phyloP scores from a whole-genome alignment of 2,329 filamentous ascomycete genomes.

The Hypoxylon sp. region DNA sequence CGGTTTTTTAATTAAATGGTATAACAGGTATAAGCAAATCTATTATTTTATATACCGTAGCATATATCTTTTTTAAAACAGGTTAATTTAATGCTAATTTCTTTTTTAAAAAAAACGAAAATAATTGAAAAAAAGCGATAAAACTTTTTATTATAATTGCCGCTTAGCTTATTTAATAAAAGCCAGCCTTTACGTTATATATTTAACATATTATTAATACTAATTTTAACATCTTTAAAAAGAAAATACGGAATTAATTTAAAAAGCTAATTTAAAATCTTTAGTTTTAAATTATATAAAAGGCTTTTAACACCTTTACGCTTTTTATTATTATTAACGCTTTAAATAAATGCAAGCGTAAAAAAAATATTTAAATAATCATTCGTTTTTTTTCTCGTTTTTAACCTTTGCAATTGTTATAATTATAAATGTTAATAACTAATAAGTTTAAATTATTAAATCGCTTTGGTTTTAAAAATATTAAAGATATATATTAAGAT shows the following conservation, averaged over 20 bases:
- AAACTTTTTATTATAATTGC: constrained; percentile 53
- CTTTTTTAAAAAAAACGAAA: constrained; percentile 54
- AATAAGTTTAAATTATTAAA: constrained; percentile 53
- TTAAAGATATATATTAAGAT: constrained; percentile 42
- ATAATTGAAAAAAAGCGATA: constrained; percentile 47
- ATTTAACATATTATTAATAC: constrained; percentile 45
- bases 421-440: constrained; percentile 50
- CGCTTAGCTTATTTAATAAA: constrained; percentile 41
- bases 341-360: constrained; percentile 47
- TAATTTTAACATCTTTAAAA: constrained; percentile 41
- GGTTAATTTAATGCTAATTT: constrained; percentile 42
- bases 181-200: constrained; percentile 41
- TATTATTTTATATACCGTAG: constrained; percentile 48
- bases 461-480: constrained; percentile 46
- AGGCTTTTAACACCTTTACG: background rate
- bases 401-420: constrained; percentile 18
- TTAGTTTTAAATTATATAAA: constrained; percentile 25
- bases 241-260: constrained; percentile 48
- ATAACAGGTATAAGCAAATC: constrained; percentile 53
- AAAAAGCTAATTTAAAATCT: constrained; percentile 51
- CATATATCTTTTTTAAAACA: constrained; percentile 11
- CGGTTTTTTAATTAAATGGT: constrained; percentile 50
- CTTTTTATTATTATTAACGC: constrained; percentile 45
- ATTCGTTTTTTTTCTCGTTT: constrained; percentile 41
- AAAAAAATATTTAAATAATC: constrained; percentile 44